Percentiles rank a stretch among this genome's conserved stretches.
These are phyloP conservation scores for Camelina neglecta DNA, from an alignment of 345 rosid genomes.

Conservation along the genomic window DNA sequence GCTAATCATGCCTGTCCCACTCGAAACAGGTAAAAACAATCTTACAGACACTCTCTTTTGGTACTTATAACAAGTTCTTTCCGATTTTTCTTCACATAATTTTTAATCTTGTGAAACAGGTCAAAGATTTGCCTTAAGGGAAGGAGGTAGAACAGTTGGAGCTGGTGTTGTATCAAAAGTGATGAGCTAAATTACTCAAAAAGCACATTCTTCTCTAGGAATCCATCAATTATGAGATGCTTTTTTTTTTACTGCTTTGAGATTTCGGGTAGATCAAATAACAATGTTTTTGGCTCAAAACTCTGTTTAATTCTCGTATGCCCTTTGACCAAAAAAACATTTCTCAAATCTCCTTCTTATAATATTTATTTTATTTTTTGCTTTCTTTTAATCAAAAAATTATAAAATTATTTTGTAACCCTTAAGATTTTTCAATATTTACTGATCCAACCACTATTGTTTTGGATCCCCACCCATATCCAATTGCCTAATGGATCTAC, in stretches of 20 bases:
- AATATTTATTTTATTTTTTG: no score
- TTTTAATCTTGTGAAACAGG: slow-evolving; percentile 48
- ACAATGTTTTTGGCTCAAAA: slow-evolving; percentile 3
- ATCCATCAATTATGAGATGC: slow-evolving; percentile 20
- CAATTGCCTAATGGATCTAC: no score
- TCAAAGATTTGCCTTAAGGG: slow-evolving; percentile 98
- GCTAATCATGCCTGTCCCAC: slow-evolving; percentile 82
- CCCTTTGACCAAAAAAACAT: no score
- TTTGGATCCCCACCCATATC: no score
- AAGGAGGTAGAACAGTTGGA: slow-evolving; percentile 98
- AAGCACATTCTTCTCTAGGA: slow-evolving; percentile 33
- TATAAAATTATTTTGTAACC: no score
- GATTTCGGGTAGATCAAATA: slow-evolving; percentile 32
- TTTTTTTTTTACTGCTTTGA: slow-evolving; percentile 8
- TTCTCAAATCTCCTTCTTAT: no score
- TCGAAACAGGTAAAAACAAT: slow-evolving; percentile 64
- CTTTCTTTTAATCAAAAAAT: no score
- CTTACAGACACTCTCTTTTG: neutral
- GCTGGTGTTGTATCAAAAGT: slow-evolving; percentile 97
- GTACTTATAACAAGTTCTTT: neutral
- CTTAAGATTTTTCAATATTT: no score
- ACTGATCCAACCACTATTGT: no score
- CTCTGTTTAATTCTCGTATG: no score
- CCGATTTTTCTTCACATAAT: neutral
- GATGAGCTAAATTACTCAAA: slow-evolving; percentile 53